These are phyloP conservation scores for Pittosporum tobira DNA, from an alignment of 129 eudicot genomes.

Conservation along the genomic window DNA sequence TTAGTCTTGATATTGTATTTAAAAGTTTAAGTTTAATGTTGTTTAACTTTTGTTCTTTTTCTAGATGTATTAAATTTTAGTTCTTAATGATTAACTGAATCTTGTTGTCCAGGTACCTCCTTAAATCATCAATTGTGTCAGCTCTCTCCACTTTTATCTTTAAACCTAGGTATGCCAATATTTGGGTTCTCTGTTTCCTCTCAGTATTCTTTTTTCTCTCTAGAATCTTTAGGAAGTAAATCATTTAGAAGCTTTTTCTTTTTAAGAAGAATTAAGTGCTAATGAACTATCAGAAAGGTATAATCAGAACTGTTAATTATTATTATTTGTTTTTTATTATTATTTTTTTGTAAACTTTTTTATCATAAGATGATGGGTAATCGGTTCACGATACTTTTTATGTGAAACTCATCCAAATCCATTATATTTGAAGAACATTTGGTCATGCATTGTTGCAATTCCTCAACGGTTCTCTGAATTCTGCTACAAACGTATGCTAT, in stretches of 20 bases:
- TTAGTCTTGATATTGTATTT: not conserved
- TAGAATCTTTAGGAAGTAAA: too few species aligned
- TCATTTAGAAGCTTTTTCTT: too few species aligned
- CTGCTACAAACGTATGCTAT: not conserved
- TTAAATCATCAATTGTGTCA: slow-evolving; percentile 46
- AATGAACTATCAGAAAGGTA: too few species aligned
- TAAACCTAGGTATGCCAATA: slow-evolving; percentile 43
- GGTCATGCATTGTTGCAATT: not conserved
- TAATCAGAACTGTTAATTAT: too few species aligned
- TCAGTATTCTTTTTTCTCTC: not conserved
- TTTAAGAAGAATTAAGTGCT: not conserved
- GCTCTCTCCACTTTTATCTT: slow-evolving; percentile 44
- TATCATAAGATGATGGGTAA: not conserved
- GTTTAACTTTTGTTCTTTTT: too few species aligned
- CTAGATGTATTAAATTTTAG: too few species aligned
- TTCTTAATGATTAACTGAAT: not conserved
- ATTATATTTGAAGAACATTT: not conserved
- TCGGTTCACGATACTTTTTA: not conserved
- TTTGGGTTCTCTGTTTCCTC: slow-evolving; percentile 4
- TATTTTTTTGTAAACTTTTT: not conserved
- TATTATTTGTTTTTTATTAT: too few species aligned
- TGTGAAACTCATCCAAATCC: not conserved
- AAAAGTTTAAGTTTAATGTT: not conserved
- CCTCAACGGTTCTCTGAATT: not conserved
- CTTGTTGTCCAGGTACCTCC: slow-evolving; percentile 38